These are phyloP conservation scores for Populus euphratica DNA, from an alignment of 345 rosid species.

Conservation along the genomic window DNA sequence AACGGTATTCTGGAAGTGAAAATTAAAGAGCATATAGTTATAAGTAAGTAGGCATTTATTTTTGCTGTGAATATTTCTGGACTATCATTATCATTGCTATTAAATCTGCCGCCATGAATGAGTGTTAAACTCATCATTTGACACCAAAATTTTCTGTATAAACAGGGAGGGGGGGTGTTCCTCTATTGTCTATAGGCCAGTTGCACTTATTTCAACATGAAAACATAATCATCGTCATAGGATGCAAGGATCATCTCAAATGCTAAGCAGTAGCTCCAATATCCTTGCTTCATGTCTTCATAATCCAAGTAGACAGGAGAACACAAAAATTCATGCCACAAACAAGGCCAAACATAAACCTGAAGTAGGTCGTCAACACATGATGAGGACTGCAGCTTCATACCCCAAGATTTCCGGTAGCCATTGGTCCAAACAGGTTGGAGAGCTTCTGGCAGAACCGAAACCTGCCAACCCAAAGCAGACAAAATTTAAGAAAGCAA, in stretches of 20 bases:
- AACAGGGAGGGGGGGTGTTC: not conserved
- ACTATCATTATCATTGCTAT: not conserved
- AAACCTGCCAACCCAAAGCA: conserved; percentile 45
- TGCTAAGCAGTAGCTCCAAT: not conserved
- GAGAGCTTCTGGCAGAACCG: conserved; percentile 65
- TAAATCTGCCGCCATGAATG: not conserved
- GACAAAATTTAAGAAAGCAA: conserved; percentile 1
- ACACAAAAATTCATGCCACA: not conserved
- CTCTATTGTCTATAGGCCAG: not conserved
- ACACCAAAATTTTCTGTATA: not conserved
- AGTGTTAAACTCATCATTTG: not conserved
- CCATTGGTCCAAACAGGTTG: conserved; percentile 58
- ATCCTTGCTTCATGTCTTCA: not conserved
- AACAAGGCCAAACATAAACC: conserved; percentile 37
- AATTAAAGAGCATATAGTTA: not conserved
- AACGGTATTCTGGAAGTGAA: no score
- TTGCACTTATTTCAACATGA: not conserved
- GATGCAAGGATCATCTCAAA: not conserved
- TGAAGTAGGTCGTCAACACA: conserved; percentile 58
- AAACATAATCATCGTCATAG: not conserved
- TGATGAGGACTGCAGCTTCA: conserved; percentile 51
- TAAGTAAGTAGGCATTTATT: not conserved
- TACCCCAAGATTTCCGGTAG: conserved; percentile 58
- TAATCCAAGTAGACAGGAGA: not conserved
- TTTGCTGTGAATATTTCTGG: not conserved